phyloP scores from a whole-genome alignment of 1,284 basidiomycete species.

The Xerocomus nothofagi region DNA sequence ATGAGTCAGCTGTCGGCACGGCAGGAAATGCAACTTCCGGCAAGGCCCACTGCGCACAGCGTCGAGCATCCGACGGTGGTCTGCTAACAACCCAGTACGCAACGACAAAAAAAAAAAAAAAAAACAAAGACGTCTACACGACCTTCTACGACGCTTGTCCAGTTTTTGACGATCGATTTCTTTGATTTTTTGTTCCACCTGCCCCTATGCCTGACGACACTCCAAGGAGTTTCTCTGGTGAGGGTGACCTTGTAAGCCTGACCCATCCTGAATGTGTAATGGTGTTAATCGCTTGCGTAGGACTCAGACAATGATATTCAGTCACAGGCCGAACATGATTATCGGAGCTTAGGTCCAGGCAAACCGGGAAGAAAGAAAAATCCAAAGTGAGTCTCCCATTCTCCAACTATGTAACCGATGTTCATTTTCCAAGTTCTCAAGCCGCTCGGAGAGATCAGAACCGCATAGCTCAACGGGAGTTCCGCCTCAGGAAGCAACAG shows the following conservation, averaged over 20 bases:
- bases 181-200: neutral
- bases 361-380: constrained; percentile 85
- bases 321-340: constrained; percentile 44
- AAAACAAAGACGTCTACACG: neutral
- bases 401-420: constrained; percentile 15
- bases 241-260: constrained; percentile 26
- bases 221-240: constrained; percentile 30
- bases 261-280: constrained; percentile 16
- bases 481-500: constrained; percentile 86
- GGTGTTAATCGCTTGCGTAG: constrained; percentile 30
- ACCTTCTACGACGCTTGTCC: neutral
- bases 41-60: constrained; percentile 4
- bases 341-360: constrained; percentile 45
- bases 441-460: constrained; percentile 87
- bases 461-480: constrained; percentile 90
- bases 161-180: neutral
- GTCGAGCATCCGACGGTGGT: constrained; percentile 5
- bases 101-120: no score
- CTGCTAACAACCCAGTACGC: constrained; percentile 5
- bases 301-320: constrained; percentile 68
- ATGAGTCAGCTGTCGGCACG: constrained; percentile 25
- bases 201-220: constrained; percentile 32
- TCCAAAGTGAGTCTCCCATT: constrained; percentile 58
- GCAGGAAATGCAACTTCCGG: neutral
- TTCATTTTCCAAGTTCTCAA: constrained; percentile 59